Base-by-base conservation (phyloP, 2,329 filamentous ascomycete genomes). In the Monosporascus ibericus region DNA sequence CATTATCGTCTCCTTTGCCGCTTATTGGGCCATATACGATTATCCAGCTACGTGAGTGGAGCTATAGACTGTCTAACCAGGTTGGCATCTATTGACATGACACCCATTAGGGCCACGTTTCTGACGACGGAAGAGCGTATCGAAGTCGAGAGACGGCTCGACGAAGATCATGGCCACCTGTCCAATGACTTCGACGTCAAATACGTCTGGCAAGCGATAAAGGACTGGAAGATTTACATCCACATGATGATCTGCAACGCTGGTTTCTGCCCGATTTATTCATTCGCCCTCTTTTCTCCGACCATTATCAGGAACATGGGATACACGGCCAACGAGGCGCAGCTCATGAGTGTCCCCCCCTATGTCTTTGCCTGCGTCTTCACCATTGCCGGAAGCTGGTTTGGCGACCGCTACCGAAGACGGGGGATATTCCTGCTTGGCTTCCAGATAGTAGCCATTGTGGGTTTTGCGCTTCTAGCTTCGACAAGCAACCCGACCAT, bases 111-210 rank as follows among this genome's bases (percentile, higher is more conserved):
- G 3, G 42, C 42, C 15, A 8, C 24, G 3, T 46, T 46, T 17
- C 42, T 46, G 17, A 46, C 22, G 2, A 5, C 15, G 6, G 3
- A 17, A n/a, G 42, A 46, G 24, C 42, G 24, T 17, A 9, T 27
- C 56, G 72, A 75, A 56, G 75, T 76, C 39, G n/a, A 69, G 17
- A 65, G 67, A 44, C 74, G 72, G 20, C 72, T 78, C 6, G 62
- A 70, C 44, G 66, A 68, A 42, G 68, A 78, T 61, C 64, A 69
- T n/a, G 70, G 72, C 20, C 66, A 69, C 20, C 67, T 77, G 8
- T 81, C 81, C 24, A 78, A 86, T 55, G 78, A 78, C 14, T 77
- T 86, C 56, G 72, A 84, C 36, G 66, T 79, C 53, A 76, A 77
- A 58, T 85, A 76, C 47, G 66, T 79, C 48, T 71, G 67, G 61